phyloP scores from a whole-genome alignment of 2,329 filamentous ascomycete genomes.

The Trichoderma sp. region DNA sequence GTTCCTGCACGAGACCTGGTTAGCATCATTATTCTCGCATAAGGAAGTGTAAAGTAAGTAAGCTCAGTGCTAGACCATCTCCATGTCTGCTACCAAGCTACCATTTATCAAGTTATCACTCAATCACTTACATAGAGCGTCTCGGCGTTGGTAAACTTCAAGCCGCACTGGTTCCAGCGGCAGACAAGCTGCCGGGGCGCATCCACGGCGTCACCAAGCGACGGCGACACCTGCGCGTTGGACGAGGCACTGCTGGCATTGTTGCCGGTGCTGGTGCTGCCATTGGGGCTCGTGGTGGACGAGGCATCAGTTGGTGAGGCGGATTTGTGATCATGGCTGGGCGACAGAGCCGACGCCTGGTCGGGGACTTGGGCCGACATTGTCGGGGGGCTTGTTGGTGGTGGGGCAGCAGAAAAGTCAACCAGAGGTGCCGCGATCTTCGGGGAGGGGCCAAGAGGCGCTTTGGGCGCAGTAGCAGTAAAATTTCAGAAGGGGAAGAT shows the following conservation, averaged over 20 bases:
- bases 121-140: conserved; percentile 54
- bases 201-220: conserved; percentile 1
- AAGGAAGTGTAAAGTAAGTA: neutral
- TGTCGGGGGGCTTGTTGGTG: neutral
- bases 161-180: conserved; percentile 58
- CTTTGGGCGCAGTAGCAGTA: conserved; percentile 9
- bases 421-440: conserved; percentile 9
- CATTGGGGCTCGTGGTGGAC: conserved; percentile 8
- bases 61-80: neutral
- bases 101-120: neutral
- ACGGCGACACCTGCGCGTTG: neutral
- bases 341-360: conserved; percentile 22
- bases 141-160: conserved; percentile 57
- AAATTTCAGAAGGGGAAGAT: neutral
- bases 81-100: neutral
- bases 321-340: conserved; percentile 29
- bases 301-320: conserved; percentile 11
- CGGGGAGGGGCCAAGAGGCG: conserved; percentile 14
- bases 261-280: conserved; percentile 8
- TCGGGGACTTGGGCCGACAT: conserved; percentile 36
- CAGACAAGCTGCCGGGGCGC: conserved; percentile 44
- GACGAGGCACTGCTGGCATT: conserved; percentile 6
- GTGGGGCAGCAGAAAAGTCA: conserved; percentile 14
- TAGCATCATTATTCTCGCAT: neutral
- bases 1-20: conserved; percentile 60